Evolutionary conservation across 768 basidiomycete species (phyloP).

Genomic region (Saitozyma podzolica): DNA sequence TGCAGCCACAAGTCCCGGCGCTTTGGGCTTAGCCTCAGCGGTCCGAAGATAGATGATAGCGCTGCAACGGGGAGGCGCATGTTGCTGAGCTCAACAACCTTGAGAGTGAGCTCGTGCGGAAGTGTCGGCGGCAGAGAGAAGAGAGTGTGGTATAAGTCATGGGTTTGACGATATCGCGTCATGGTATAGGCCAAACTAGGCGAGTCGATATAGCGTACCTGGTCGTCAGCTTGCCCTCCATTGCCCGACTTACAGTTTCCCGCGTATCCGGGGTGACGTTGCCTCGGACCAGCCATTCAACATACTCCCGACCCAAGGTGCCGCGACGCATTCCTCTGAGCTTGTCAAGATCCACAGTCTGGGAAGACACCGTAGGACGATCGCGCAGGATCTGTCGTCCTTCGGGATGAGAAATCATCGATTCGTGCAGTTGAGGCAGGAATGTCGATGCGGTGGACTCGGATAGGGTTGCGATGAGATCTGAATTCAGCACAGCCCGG

Average conservation of each 20-base stretch:
- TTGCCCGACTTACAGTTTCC: constrained; percentile 66
- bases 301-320: constrained; percentile 81
- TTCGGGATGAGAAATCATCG: constrained; percentile 75
- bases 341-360: constrained; percentile 69
- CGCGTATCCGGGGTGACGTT: constrained; percentile 91
- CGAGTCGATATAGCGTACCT: constrained; percentile 94
- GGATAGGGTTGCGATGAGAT: constrained; percentile 91
- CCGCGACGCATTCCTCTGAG: constrained; percentile 71
- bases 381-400: constrained; percentile 81
- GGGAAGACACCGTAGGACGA: constrained; percentile 75
- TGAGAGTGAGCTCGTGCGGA: constrained; percentile 87
- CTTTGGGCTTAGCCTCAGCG: constrained; percentile 64
- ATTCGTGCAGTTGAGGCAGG: constrained; percentile 71
- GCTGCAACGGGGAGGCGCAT: constrained; percentile 84
- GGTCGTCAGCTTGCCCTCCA: background rate
- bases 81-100: constrained; percentile 91
- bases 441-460: constrained; percentile 85
- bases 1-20: constrained; percentile 64
- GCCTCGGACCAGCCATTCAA: constrained; percentile 83
- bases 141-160: constrained; percentile 95
- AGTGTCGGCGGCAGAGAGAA: constrained; percentile 84
- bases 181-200: constrained; percentile 96
- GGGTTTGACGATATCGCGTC: constrained; percentile 96
- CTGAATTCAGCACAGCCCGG: constrained; percentile 54
- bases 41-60: constrained; percentile 76